phyloP scores from a whole-genome alignment of 805 yeast species.

The Yarrowia deformans region DNA sequence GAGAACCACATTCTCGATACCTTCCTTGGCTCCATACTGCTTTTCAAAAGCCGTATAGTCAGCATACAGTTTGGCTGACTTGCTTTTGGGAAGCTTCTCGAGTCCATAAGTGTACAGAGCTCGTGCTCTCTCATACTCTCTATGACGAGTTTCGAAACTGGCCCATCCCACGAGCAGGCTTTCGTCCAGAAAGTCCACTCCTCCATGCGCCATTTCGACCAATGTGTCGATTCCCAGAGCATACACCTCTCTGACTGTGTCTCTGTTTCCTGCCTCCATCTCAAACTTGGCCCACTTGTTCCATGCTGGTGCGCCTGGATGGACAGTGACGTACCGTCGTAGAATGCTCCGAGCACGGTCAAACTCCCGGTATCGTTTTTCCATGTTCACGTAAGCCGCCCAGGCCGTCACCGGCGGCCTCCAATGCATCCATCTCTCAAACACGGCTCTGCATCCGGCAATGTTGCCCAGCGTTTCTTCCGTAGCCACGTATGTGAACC shows the following conservation, averaged over 20 bases:
- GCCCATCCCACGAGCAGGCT: conserved; percentile 64
- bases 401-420: conserved; percentile 72
- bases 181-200: conserved; percentile 51
- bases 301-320: conserved; percentile 70
- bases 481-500: conserved; percentile 82
- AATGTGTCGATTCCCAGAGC: conserved; percentile 70
- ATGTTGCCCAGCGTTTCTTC: conserved; percentile 80
- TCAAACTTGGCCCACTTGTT: conserved; percentile 78
- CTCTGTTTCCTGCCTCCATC: conserved; percentile 56
- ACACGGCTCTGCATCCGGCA: conserved; percentile 67
- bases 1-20: conserved; percentile 61
- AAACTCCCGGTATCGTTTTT: conserved; percentile 66
- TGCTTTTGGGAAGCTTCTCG: conserved; percentile 54
- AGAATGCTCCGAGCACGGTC: conserved; percentile 67
- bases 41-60: conserved; percentile 68
- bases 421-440: conserved; percentile 83
- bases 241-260: conserved; percentile 67
- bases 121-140: conserved; percentile 69
- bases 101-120: conserved; percentile 63
- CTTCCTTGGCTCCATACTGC: conserved; percentile 62
- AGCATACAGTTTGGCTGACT: conserved; percentile 53
- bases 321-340: conserved; percentile 61
- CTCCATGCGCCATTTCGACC: conserved; percentile 45
- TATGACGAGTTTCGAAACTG: conserved; percentile 67
- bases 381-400: conserved; percentile 77